Percentiles rank a stretch among this genome's conserved stretches.
phyloP scores from a whole-genome alignment of 2,329 filamentous ascomycete genomes.

The Pseudogymnoascus sp. region DNA sequence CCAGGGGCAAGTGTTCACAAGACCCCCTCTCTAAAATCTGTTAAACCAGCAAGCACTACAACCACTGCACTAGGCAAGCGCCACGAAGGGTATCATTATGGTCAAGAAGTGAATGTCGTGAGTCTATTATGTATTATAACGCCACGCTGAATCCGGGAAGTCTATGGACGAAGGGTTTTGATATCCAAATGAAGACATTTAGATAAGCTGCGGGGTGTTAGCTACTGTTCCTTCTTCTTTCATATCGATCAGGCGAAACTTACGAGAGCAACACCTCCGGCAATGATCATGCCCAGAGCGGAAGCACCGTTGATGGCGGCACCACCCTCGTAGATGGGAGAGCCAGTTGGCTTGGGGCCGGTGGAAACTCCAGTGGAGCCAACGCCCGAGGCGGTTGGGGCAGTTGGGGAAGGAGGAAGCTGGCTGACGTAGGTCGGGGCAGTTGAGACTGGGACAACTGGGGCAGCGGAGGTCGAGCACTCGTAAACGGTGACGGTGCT shows the following conservation, averaged over 20 bases:
- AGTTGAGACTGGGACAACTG: conserved; percentile 8
- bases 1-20: neutral
- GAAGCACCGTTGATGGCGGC: conserved; percentile 24
- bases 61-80: conserved; percentile 5
- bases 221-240: neutral
- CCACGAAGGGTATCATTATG: conserved; percentile 7
- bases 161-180: conserved; percentile 3
- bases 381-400: conserved; percentile 8
- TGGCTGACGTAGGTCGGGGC: conserved; percentile 10
- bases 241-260: conserved; percentile 7
- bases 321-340: conserved; percentile 26
- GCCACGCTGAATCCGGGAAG: conserved; percentile 7
- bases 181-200: conserved; percentile 8
- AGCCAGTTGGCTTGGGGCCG: conserved; percentile 19
- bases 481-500: conserved; percentile 27
- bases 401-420: conserved; percentile 12
- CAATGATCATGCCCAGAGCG: conserved; percentile 27
- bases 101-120: conserved; percentile 7
- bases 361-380: conserved; percentile 20
- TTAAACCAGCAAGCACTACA: conserved; percentile 6
- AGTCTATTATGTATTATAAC: conserved; percentile 9
- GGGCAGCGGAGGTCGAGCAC: conserved; percentile 15
- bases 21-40: neutral
- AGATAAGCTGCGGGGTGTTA: neutral
- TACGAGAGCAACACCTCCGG: conserved; percentile 30